Base-by-base conservation (phyloP, 257 asterid species). In the Nicotiana undulata region DNA sequence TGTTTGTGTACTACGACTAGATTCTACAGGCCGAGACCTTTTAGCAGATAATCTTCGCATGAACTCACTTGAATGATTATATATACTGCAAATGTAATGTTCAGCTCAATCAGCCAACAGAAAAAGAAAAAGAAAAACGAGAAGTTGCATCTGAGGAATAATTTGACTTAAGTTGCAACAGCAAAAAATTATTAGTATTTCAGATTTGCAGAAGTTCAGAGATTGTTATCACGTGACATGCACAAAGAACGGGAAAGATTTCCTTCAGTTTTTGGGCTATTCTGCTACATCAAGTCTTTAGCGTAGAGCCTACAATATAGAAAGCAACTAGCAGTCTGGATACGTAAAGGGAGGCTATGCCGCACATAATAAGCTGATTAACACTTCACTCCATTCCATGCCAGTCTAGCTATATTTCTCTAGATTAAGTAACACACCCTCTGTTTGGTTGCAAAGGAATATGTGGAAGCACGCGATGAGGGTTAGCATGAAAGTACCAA, bases 61-160 rank as follows among this genome's bases (percentile, higher is more conserved):
- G 66, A 85, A 82, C 82, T 75, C 89, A 77, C 44, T 70, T 46
- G 74, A 28, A 37, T 85, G 87, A 80, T 87, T 87, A 55, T 87
- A 87, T 34, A 87, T 87, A 78, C 90, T 87, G 90, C 82, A 83
- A 77, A 81, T 40, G 80, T 49, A 65, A 58, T 15, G 53, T 3
- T 29, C 7, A 64, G 75, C 28, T 15, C 9, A 49, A 74, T 74
- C 61, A 17, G 40, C 79, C 61, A 74, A 26, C 28, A 37, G 12
- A 24, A 74, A 24, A 24, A 11, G 13, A 6, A 6, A 6, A 7
- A 37, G 2, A 40, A 40, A 40, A 8, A 40, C 10, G 8, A 64
- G 34, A 60, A 31, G n/a, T 61, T 46, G 24, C 60, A 63, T 18
- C 18, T 29, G 26, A 11, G 31, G 46, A 10, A 44, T 40, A 49